Evolutionary conservation across 2,329 filamentous ascomycete genomes (phyloP).

Genomic region (Bipolaris gigantea): DNA sequence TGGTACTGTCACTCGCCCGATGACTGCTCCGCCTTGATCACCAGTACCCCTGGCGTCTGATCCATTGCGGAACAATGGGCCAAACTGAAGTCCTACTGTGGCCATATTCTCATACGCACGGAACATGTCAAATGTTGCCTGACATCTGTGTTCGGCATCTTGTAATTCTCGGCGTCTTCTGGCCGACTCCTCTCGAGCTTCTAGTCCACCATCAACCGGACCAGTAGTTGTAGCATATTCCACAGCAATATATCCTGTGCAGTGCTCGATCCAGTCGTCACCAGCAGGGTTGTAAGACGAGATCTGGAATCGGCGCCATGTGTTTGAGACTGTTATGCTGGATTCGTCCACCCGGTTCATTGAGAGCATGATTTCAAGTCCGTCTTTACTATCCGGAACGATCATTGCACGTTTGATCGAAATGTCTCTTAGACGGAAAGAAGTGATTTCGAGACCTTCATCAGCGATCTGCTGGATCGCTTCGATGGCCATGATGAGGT

Average conservation of each 20-base stretch:
- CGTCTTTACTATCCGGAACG: background rate
- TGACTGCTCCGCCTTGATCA: background rate
- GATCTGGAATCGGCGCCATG: constrained; percentile 1
- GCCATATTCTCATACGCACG: constrained; percentile 2
- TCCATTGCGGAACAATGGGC: background rate
- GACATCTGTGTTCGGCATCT: background rate
- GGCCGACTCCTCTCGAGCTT: background rate
- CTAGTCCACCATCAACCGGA: background rate
- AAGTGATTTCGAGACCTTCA: background rate
- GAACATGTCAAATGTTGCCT: background rate
- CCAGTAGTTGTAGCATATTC: background rate
- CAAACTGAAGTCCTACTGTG: background rate
- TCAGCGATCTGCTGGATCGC: constrained; percentile 6
- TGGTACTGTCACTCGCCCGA: background rate
- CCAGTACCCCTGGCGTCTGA: background rate
- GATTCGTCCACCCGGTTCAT: constrained; percentile 1
- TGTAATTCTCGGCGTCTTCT: background rate
- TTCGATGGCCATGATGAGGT: constrained; percentile 8
- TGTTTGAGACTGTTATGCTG: background rate
- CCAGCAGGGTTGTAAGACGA: constrained; percentile 2
- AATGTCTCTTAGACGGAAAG: background rate
- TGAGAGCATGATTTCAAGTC: background rate
- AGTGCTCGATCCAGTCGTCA: constrained; percentile 1
- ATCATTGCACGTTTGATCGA: constrained; percentile 1
- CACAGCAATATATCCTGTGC: background rate